Evolutionary conservation across 257 asterid species (phyloP).

Genomic region (Penstemon barbatus): DNA sequence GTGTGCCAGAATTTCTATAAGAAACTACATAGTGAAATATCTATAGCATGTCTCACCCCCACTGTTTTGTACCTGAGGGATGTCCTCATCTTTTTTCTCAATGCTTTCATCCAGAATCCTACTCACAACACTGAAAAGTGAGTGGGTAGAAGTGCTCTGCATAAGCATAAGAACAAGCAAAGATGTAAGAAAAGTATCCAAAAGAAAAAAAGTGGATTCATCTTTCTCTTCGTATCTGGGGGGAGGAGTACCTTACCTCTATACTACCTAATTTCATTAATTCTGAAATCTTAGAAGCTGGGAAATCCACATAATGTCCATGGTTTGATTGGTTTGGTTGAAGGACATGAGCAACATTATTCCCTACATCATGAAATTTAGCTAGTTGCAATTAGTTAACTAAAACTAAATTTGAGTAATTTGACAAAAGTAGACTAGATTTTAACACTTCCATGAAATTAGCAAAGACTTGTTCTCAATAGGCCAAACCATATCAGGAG

Average conservation of each 20-base stretch:
- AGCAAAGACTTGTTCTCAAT: conserved; percentile 14
- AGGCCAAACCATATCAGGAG: conserved; percentile 8
- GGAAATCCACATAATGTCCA: conserved; percentile 51
- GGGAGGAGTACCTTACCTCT: conserved; percentile 52
- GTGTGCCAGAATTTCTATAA: not conserved
- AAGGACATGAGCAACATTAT: conserved; percentile 41
- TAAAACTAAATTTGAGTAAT: conserved; percentile 11
- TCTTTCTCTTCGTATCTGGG: not conserved
- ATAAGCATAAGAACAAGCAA: conserved; percentile 33
- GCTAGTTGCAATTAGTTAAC: conserved; percentile 10
- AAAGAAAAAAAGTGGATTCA: not conserved
- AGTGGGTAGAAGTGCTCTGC: conserved; percentile 73
- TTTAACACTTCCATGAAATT: conserved; percentile 12
- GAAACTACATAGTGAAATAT: conserved; percentile 18
- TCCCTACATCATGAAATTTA: conserved; percentile 43
- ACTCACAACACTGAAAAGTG: conserved; percentile 65
- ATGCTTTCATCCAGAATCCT: conserved; percentile 71
- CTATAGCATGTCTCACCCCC: conserved; percentile 24
- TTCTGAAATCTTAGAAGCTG: conserved; percentile 68
- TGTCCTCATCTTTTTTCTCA: conserved; percentile 71
- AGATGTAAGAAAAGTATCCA: conserved; percentile 15
- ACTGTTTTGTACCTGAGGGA: conserved; percentile 70
- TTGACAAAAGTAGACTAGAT: not conserved
- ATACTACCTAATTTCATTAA: conserved; percentile 66
- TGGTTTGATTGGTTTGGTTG: conserved; percentile 52